Evolutionary conservation across 2,329 filamentous ascomycete species (phyloP), one percentile per base, ranked within the genome.

Genomic region (Emydomyces testavorans): DNA sequence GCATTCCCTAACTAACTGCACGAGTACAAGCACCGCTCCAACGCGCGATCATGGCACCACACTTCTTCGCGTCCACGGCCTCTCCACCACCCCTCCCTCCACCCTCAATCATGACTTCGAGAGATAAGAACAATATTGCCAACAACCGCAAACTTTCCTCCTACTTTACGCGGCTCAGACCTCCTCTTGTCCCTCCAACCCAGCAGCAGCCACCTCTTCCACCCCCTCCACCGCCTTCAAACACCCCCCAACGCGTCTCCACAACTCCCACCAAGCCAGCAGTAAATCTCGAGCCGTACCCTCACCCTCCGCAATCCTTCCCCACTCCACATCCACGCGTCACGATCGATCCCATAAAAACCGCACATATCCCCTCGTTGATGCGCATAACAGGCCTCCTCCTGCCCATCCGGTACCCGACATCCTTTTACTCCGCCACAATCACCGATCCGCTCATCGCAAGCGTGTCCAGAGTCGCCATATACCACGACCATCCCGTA

Each of bases 361-460:
- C 69, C 29, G 67, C 68, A 20, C 72, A 78, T 56, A 66, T 82
- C 31, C 69, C 72, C 16, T 71, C 72, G 6, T 70, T 80, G 59
- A 75, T 73, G 56, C 73, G 74, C 15, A 72, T 82, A 24, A 79
- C 75, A 43, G 66, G 71, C 46, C 64, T 79, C 3, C 70, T 79
- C 1, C 68, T 82, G 1, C 79, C 78, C 5, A 75, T 82, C 49
- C 71, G 75, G 46, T 82, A 82, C 57, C 72, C 76, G 2, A 70
- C 74, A 39, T 71, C 68, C 15, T 82, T 81, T 68, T 82, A 78
- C 65, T 72, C 70, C 16, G 75, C 78, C 50, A 78, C 72, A 34
- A 68, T 80, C 58, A 70, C 72, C 2, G 76, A 80, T 48, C 66
- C 71, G 2, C 60, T 73, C 37, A 65, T 70, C 46, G 65, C 70